A percentile compares a stretch with the other conserved stretches of the same genome.
Evolutionary conservation across 805 yeast species (phyloP).

Genomic region (Zygoascus biomembranicola): DNA sequence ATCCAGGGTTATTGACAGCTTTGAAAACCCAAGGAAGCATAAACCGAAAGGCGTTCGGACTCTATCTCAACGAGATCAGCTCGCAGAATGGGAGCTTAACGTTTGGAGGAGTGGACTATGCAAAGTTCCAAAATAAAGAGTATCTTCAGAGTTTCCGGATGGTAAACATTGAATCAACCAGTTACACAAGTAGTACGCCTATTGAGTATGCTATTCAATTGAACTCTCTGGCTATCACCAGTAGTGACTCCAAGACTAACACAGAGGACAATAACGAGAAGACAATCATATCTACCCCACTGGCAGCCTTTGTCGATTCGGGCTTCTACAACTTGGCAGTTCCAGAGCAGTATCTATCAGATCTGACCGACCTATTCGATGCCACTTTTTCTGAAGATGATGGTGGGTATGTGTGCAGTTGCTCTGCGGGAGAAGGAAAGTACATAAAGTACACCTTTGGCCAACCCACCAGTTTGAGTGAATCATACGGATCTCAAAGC

Average conservation of each 20-base stretch:
- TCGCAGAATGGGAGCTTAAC: slow-evolving; percentile 32
- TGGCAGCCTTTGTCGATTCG: slow-evolving; percentile 44
- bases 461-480: slow-evolving; percentile 10
- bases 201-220: slow-evolving; percentile 16
- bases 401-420: slow-evolving; percentile 17
- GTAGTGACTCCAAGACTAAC: background rate
- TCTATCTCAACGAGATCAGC: slow-evolving; percentile 33
- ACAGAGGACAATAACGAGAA: background rate
- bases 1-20: slow-evolving; percentile 56
- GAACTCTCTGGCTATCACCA: slow-evolving; percentile 11
- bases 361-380: background rate
- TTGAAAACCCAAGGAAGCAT: slow-evolving; percentile 43
- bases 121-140: slow-evolving; percentile 27
- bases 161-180: slow-evolving; percentile 11
- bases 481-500: slow-evolving; percentile 15
- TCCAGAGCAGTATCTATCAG: slow-evolving; percentile 16
- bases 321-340: slow-evolving; percentile 43
- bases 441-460: slow-evolving; percentile 1
- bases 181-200: slow-evolving; percentile 6
- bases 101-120: slow-evolving; percentile 39
- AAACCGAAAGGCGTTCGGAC: slow-evolving; percentile 37
- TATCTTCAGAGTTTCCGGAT: slow-evolving; percentile 24
- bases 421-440: slow-evolving; percentile 10
- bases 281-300: background rate
- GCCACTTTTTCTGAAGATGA: slow-evolving; percentile 18